A percentile compares a stretch with the other conserved stretches of the same genome.
These are phyloP conservation scores for Ceratocystis alfenasii DNA, from an alignment of 2,329 filamentous ascomycete species.

Conservation along the genomic window DNA sequence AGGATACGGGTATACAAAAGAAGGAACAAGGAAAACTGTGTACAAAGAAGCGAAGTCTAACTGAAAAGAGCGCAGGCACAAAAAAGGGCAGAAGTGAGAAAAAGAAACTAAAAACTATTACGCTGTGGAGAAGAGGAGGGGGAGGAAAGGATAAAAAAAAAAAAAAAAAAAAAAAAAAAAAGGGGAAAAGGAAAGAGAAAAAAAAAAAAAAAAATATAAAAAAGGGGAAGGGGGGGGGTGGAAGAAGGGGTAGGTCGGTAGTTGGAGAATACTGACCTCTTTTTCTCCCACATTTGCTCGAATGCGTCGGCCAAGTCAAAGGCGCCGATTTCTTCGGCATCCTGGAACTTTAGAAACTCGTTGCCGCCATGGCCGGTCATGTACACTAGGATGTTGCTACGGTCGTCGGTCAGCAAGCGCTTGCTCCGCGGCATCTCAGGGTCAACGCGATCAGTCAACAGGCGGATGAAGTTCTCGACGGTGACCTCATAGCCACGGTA, in stretches of 20 bases:
- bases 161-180: constrained; percentile 3
- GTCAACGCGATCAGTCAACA: constrained; percentile 86
- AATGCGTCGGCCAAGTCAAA: constrained; percentile 96
- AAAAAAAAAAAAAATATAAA: background rate
- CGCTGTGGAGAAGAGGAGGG: no score
- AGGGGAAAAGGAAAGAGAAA: no score
- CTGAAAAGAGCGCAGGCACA: background rate
- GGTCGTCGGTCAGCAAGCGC: constrained; percentile 81
- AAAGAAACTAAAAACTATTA: no score
- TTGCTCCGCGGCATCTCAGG: constrained; percentile 94
- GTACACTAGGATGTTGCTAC: constrained; percentile 94
- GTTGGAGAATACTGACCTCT: constrained; percentile 44
- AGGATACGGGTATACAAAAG: constrained; percentile 25
- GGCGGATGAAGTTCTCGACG: constrained; percentile 93
- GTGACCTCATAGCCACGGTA: constrained; percentile 97
- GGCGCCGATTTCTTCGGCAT: constrained; percentile 91
- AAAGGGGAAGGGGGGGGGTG: background rate
- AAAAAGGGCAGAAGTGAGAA: background rate
- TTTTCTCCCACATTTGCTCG: constrained; percentile 99
- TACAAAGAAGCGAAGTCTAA: constrained; percentile 5
- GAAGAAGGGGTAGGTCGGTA: no score
- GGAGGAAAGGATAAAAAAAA: background rate
- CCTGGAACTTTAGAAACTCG: constrained; percentile 96
- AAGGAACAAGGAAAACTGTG: constrained; percentile 1
- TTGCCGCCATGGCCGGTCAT: constrained; percentile 99